These are phyloP conservation scores for Globisporangium splendens DNA, from an alignment of 352 stramenopile species.

Conservation along the genomic window DNA sequence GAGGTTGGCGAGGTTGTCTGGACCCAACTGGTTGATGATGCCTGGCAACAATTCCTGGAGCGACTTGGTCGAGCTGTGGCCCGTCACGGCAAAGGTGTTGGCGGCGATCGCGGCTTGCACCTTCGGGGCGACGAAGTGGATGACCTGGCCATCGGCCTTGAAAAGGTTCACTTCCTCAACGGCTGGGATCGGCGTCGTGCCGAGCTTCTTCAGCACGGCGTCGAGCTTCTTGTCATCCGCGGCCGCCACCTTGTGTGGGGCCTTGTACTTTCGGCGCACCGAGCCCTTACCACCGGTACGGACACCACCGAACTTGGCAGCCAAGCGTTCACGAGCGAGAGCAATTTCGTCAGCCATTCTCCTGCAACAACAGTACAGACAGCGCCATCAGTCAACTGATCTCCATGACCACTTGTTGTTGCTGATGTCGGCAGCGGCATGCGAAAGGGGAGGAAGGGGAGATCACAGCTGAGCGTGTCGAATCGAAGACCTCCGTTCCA, in stretches of 20 bases:
- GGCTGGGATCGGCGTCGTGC: constrained; percentile 96
- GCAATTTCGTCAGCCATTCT: constrained; percentile 89
- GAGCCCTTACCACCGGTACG: constrained; percentile 95
- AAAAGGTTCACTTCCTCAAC: constrained; percentile 99
- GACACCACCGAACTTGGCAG: constrained; percentile 83
- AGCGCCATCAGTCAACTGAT: background rate
- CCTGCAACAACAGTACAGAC: constrained; percentile 10
- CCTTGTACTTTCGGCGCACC: constrained; percentile 96
- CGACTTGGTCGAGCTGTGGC: constrained; percentile 94
- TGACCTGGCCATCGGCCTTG: constrained; percentile 98
- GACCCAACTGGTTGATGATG: constrained; percentile 98
- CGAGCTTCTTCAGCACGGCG: constrained; percentile 97
- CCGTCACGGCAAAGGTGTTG: constrained; percentile 98
- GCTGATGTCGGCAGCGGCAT: background rate
- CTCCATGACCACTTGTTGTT: too few species aligned
- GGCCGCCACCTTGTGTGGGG: constrained; percentile 88
- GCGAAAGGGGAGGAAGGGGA: background rate
- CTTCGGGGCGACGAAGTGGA: constrained; percentile 98
- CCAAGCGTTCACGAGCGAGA: constrained; percentile 83
- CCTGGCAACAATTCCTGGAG: constrained; percentile 97
- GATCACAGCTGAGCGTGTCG: background rate
- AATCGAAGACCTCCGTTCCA: background rate
- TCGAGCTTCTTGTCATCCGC: constrained; percentile 98
- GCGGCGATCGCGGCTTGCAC: constrained; percentile 96
- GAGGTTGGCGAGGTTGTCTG: constrained; percentile 95